Conservation (phyloP, 106 monocot species). For the Amphibolis antarctica region DNA sequence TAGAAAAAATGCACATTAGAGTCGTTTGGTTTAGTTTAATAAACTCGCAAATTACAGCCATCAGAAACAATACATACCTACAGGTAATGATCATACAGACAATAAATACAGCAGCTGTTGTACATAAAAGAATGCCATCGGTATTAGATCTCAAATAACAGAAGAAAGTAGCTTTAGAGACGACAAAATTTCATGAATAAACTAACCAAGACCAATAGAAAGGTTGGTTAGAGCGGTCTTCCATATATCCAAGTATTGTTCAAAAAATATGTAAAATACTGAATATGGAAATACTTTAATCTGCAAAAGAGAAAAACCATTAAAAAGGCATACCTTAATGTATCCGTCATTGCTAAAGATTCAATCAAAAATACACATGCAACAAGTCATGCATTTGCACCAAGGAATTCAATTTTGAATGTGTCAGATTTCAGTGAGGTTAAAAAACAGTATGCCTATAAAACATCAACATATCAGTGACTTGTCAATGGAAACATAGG, state of each 20-base stretch:
- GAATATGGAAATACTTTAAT: constrained; percentile 96
- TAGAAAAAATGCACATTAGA: background rate
- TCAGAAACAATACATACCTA: constrained; percentile 38
- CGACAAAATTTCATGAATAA: constrained; percentile 2
- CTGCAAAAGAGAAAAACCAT: constrained; percentile 26
- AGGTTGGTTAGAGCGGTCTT: constrained; percentile 73
- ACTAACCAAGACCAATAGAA: constrained; percentile 73
- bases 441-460: no score
- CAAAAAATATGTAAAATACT: constrained; percentile 97
- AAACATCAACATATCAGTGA: no score
- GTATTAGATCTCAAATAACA: background rate
- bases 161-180: background rate
- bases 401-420: no score
- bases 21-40: background rate
- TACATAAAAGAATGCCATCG: background rate
- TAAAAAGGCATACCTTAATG: background rate
- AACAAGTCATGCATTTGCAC: background rate
- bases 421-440: no score
- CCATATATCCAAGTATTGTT: constrained; percentile 94
- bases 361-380: no score
- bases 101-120: constrained; percentile 79
- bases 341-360: background rate
- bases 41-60: background rate
- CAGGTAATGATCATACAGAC: constrained; percentile 66
- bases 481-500: no score